Evolutionary conservation across 306 rosid species (phyloP).

Genomic region (Alnus rubra): DNA sequence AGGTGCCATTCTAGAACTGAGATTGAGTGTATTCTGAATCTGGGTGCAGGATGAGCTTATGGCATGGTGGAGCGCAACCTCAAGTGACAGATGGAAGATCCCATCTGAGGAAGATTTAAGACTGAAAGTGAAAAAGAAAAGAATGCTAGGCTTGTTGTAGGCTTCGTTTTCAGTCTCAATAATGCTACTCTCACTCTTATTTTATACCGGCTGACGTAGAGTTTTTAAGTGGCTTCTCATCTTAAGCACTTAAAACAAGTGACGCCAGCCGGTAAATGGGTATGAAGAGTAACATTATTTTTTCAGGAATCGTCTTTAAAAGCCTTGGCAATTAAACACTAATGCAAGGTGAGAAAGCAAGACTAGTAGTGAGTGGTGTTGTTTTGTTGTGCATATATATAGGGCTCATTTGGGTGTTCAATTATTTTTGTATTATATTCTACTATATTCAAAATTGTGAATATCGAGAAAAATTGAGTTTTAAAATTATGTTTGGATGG

Average conservation of each 20-base stretch:
- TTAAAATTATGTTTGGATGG: too few species aligned
- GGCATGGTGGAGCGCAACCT: slow-evolving; percentile 76
- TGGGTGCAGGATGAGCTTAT: slow-evolving; percentile 77
- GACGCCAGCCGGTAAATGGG: too few species aligned
- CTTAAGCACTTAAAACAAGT: too few species aligned
- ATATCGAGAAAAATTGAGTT: too few species aligned
- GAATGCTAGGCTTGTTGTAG: slow-evolving; percentile 63
- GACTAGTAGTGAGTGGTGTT: neutral
- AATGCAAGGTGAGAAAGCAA: neutral
- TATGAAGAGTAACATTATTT: too few species aligned
- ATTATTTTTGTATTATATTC: too few species aligned
- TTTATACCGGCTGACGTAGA: too few species aligned
- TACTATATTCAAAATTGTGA: too few species aligned
- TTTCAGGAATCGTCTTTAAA: neutral
- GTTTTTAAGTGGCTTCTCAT: too few species aligned
- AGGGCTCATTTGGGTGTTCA: too few species aligned
- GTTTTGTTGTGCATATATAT: neutral
- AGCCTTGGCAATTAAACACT: neutral
- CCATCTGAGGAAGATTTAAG: slow-evolving; percentile 60
- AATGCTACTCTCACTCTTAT: too few species aligned
- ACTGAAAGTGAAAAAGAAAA: slow-evolving; percentile 51
- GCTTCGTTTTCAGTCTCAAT: neutral
- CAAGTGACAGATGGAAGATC: slow-evolving; percentile 44
- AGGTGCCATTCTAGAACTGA: neutral
- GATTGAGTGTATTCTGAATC: neutral